Percentiles rank a stretch among this genome's conserved stretches.
Evolutionary conservation across 352 stramenopile genomes (phyloP).

Genomic region (Pythium plurisporium): DNA sequence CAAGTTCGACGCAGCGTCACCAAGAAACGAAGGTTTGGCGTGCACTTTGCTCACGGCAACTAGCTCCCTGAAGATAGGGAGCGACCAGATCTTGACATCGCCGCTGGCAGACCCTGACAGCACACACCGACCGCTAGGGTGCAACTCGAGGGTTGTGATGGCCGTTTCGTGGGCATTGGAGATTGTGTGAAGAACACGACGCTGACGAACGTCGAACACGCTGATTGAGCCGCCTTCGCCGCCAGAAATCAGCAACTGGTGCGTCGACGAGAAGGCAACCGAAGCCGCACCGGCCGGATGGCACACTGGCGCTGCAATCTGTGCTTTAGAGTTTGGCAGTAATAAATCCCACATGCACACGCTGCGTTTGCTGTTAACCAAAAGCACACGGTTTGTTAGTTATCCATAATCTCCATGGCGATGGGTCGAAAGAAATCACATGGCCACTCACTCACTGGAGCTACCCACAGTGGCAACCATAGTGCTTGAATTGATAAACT

Average conservation of each 20-base stretch:
- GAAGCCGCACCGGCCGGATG: conserved; percentile 74
- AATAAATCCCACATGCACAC: conserved; percentile 85
- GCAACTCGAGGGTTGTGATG: conserved; percentile 76
- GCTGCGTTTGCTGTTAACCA: conserved; percentile 54
- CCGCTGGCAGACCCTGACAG: conserved; percentile 78
- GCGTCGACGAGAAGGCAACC: conserved; percentile 67
- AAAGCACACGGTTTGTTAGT: not conserved
- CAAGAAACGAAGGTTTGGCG: conserved; percentile 75
- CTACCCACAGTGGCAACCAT: conserved; percentile 67
- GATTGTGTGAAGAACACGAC: conserved; percentile 81
- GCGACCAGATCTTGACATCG: conserved; percentile 86
- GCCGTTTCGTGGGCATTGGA: conserved; percentile 80
- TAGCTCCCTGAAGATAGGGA: conserved; percentile 83
- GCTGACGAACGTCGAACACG: conserved; percentile 84
- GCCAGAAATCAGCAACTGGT: conserved; percentile 82
- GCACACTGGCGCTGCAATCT: conserved; percentile 62
- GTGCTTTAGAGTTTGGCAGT: conserved; percentile 61
- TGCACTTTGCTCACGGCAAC: conserved; percentile 67
- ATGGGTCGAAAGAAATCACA: not conserved
- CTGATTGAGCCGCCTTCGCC: conserved; percentile 72
- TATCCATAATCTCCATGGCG: not conserved
- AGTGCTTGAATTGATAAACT: conserved; percentile 78
- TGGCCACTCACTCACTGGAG: conserved; percentile 64
- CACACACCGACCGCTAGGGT: conserved; percentile 75
- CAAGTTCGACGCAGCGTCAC: conserved; percentile 70